A percentile compares a stretch with the other conserved stretches of the same genome.
Conservation (phyloP, 768 basidiomycete genomes). For the Podaxis carcinomalis region DNA sequence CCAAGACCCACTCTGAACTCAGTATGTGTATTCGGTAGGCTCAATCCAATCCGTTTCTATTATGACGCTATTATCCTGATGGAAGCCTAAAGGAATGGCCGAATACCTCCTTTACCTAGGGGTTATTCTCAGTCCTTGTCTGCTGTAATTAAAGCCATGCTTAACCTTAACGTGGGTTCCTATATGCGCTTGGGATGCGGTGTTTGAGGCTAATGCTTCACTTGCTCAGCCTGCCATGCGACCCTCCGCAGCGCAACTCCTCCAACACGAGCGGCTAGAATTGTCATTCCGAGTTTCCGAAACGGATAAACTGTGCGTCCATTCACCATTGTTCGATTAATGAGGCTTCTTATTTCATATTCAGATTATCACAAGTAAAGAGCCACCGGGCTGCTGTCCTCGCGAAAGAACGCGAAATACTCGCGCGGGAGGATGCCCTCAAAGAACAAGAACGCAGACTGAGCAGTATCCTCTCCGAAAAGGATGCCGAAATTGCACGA, state of each 20-base stretch:
- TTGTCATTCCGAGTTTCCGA: constrained; percentile 70
- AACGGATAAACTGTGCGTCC: constrained; percentile 69
- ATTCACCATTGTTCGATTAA: not conserved
- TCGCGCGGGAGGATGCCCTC: constrained; percentile 50
- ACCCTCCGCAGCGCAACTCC: constrained; percentile 74
- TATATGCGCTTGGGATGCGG: not conserved
- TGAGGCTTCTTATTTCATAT: not conserved
- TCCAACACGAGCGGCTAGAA: constrained; percentile 75
- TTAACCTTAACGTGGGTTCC: constrained; percentile 69
- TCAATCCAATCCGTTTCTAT: not conserved
- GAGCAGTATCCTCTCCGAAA: constrained; percentile 40
- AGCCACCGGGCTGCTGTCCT: constrained; percentile 50
- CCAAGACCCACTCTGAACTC: constrained; percentile 84
- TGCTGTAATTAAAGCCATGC: constrained; percentile 81
- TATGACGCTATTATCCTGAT: not conserved
- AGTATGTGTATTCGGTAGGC: constrained; percentile 74
- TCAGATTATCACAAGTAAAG: constrained; percentile 64
- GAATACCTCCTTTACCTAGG: constrained; percentile 86
- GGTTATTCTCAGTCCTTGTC: constrained; percentile 74
- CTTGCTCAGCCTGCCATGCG: constrained; percentile 73
- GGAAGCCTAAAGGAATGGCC: constrained; percentile 55
- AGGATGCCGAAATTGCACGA: constrained; percentile 54
- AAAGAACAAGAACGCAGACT: constrained; percentile 54
- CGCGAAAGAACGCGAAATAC: constrained; percentile 62
- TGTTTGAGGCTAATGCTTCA: not conserved